Evolutionary conservation across 805 yeast species (phyloP).

Genomic region (Maudiozyma turicensis): DNA sequence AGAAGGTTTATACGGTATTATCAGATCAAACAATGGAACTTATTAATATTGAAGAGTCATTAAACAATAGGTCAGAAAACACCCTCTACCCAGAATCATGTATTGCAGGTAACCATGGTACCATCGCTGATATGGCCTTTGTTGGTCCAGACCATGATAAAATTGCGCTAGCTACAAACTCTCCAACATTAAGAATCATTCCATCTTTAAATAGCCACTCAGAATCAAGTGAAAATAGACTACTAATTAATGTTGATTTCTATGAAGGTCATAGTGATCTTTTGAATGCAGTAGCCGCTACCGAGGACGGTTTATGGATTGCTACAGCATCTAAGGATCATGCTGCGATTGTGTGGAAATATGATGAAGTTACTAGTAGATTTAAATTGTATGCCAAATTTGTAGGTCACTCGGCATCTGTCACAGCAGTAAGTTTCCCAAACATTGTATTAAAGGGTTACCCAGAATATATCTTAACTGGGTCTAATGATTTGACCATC

Average conservation of each 20-base stretch:
- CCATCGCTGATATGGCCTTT: conserved; percentile 79
- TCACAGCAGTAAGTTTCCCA: conserved; percentile 74
- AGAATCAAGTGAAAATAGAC: not conserved
- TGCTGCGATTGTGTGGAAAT: conserved; percentile 76
- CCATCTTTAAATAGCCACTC: conserved; percentile 24
- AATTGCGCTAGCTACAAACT: conserved; percentile 85
- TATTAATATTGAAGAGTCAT: conserved; percentile 30
- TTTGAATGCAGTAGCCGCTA: conserved; percentile 68
- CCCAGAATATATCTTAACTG: conserved; percentile 73
- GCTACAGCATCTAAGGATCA: conserved; percentile 88
- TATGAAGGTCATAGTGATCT: conserved; percentile 80
- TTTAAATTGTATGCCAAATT: conserved; percentile 49
- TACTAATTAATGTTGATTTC: conserved; percentile 49
- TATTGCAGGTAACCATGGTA: conserved; percentile 91
- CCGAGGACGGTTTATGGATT: conserved; percentile 78
- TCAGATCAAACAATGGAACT: conserved; percentile 79
- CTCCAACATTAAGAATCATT: conserved; percentile 75
- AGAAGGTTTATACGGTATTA: conserved; percentile 42
- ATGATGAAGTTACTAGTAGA: conserved; percentile 34
- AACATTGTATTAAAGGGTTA: conserved; percentile 33
- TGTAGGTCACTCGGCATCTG: conserved; percentile 80
- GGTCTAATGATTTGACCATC: conserved; percentile 74
- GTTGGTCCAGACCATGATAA: conserved; percentile 50
- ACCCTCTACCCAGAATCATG: conserved; percentile 39
- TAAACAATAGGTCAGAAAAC: conserved; percentile 22